Base-by-base conservation (phyloP, 345 rosid genomes). In the Gossypium sturtianum region DNA sequence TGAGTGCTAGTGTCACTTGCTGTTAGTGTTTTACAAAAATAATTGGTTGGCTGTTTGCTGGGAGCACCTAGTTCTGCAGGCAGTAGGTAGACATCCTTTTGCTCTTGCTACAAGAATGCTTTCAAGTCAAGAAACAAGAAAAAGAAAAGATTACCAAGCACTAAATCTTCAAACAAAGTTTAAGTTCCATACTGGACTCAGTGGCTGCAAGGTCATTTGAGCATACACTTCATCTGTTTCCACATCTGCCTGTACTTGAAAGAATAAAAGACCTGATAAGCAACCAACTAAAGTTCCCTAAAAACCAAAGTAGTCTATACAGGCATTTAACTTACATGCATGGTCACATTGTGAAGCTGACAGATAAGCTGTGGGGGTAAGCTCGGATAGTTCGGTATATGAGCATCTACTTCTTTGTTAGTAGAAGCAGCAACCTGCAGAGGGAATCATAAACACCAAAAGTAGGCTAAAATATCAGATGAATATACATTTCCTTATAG, bases 1-100 rank as follows among this genome's bases (percentile, higher is more conserved):
- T 96, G 98, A 74, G 98, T 96, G 78, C 99, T 96, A 15, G 99
- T 95, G 77, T 95, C 98, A 78, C 98, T 95, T 10, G 99, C 98
- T 9, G 99, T 95, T 83, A 95, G 75, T 66, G 98, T 95, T 76
- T 95, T 95, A 62, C 99, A 95, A 78, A 95, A 95, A 77, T 91
- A 95, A 79, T 93, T 95, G 49, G 97, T 89, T 56, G 99, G 99
- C 84, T 95, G 98, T 83, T 93, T 95, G 85, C 90, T 95, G 29
- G 91, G 87, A 58, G 84, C 81, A 44, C 99, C 96, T 80, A 95
- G 75, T 23, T 95, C 98, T 17, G 90, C 90, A 0, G 98, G 98
- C 79, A 93, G 78, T 81, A 90, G 92, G 83, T 83, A 91, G 5
- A 88, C 81, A 84, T 95, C 97, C 79, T 95, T 95, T 75, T 91